Evolutionary conservation across 1,284 basidiomycete species (phyloP).

Genomic region (Rhodotorula glutinis): DNA sequence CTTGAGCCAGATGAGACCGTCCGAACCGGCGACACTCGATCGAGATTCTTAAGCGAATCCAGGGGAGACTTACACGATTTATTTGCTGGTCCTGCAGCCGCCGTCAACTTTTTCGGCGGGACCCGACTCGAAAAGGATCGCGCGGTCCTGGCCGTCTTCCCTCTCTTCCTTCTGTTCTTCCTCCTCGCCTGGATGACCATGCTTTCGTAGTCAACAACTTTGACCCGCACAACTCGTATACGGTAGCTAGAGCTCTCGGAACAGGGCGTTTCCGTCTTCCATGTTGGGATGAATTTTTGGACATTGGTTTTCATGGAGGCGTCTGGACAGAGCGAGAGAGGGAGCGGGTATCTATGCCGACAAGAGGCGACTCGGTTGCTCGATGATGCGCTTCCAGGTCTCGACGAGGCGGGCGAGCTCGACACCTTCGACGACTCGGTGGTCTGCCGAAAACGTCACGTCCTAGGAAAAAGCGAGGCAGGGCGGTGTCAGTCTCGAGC

Average conservation of each 20-base stretch:
- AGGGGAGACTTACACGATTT: neutral
- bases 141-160: slow-evolving; percentile 86
- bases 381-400: slow-evolving; percentile 79
- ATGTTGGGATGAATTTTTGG: too few species aligned
- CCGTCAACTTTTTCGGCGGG: slow-evolving; percentile 89
- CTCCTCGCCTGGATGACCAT: slow-evolving; percentile 48
- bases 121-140: slow-evolving; percentile 84
- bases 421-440: slow-evolving; percentile 86
- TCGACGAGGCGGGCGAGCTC: slow-evolving; percentile 88
- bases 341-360: neutral
- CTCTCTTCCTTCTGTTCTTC: slow-evolving; percentile 62
- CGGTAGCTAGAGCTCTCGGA: too few species aligned
- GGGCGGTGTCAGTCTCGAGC: too few species aligned
- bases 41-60: too few species aligned
- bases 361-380: slow-evolving; percentile 57
- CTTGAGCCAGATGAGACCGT: too few species aligned
- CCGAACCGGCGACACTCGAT: too few species aligned
- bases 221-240: neutral
- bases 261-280: too few species aligned
- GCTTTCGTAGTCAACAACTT: slow-evolving; percentile 44
- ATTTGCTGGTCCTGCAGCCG: slow-evolving; percentile 56
- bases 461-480: slow-evolving; percentile 45
- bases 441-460: slow-evolving; percentile 84
- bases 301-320: too few species aligned
- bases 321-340: too few species aligned